A percentile compares a stretch with the other conserved stretches of the same genome.
These are phyloP conservation scores for Alternaria postmessia DNA, from an alignment of 2,329 filamentous ascomycete species.

Conservation along the genomic window DNA sequence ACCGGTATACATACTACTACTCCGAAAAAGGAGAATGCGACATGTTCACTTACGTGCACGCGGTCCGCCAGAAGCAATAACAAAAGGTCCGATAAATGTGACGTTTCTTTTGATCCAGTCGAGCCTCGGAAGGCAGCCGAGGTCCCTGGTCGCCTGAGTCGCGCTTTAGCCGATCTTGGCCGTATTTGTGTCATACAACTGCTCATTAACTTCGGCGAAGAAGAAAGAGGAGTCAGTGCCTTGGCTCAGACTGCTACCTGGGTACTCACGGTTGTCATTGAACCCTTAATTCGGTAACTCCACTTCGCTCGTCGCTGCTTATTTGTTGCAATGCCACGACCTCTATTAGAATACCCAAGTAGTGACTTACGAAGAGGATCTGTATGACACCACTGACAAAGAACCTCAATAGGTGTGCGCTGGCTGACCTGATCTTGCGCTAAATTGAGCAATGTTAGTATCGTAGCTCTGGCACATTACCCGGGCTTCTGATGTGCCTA, in stretches of 20 bases:
- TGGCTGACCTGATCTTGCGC: background rate
- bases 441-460: background rate
- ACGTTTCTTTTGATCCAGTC: background rate
- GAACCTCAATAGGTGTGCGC: accelerated
- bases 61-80: background rate
- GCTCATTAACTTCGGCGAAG: background rate
- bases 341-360: background rate
- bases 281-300: background rate
- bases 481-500: background rate
- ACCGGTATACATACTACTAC: background rate
- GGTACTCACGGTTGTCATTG: background rate
- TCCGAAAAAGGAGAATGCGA: background rate
- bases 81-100: background rate
- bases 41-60: background rate
- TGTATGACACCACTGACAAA: background rate
- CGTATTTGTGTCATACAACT: background rate
- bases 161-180: background rate
- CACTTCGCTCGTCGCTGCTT: background rate
- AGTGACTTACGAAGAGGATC: background rate
- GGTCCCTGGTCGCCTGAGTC: background rate
- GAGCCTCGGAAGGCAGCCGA: background rate
- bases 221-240: background rate
- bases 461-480: background rate
- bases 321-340: background rate
- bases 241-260: background rate